Evolutionary conservation across 1,284 basidiomycete species (phyloP), one percentile per base, ranked within the genome.

Genomic region (Microbotryum silenes-acaulis): DNA sequence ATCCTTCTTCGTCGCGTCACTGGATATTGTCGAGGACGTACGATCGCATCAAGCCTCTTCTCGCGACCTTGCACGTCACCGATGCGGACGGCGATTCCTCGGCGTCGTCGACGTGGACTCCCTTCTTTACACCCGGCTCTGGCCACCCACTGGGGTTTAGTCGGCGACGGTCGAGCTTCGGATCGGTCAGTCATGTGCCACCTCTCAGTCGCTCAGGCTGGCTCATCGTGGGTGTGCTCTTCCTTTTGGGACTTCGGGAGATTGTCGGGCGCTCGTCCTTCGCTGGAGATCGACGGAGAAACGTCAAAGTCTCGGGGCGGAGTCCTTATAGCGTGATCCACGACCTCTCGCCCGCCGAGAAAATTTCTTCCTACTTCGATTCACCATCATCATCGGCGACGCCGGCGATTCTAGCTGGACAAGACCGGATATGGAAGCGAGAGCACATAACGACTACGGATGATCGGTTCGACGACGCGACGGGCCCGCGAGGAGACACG

Each of bases 171-270:
- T 42, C 37, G 37, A 42, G 37, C 16, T 42, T 42, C 16, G 12
- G 37, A 14, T 42, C 37, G 14, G 37, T 42, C 37, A 42, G 37
- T 16, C 37, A 42, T 42, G 37, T 42, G 4, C 37, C 37, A 18
- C 37, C 37, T 27, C 52, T 53, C 20, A 56, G 52, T 16, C 21
- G 56, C 9, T 18, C 49, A 3, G 52, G 47, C 31, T 54, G 51
- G 25, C 14, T 53, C 9, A 48, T 57, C 44, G 44, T 64, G 47
- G 20, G 47, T 29, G 12, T 25, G 6, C 49, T 64, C 5, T 50
- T 64, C 51, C 49, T 61, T 6, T 51, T 64, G 42, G 62, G 62
- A 4, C 6, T 64, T 8, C 37, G 51, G 2, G 62, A 64, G 23
- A 29, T 62, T 31, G 6, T 59, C 10, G 16, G 31, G 12, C 29